Evolutionary conservation across 768 basidiomycete species (phyloP), one percentile per base, ranked within the genome.

Genomic region (Amanita rimosa): DNA sequence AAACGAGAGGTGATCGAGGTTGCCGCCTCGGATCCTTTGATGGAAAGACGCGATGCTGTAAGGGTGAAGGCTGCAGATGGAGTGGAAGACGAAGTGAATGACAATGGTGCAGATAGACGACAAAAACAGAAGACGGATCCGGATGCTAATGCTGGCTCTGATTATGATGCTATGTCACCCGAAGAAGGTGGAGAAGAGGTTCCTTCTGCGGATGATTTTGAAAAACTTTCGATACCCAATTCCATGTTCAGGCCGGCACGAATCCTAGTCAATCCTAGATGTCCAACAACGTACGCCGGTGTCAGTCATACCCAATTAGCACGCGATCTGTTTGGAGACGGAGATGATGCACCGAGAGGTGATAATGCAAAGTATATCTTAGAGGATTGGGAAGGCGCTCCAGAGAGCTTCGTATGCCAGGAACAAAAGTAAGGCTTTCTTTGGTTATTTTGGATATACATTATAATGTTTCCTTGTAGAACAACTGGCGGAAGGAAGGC

Each of bases 361-460:
- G 69, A 67, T 13, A 66, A 70, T 22, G 75, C 74, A 40, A 91
- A 85, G 63, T 95, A 97, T 64, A 75, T 88, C 0, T 64, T 98
- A 46, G 89, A 93, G 40, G 91, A 96, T 60, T 98, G 94, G 94
- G 85, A 91, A 48, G 88, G 90, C 22, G 91, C 96, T 4, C 96
- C 96, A 0, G 94, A 97, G 62, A 91, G 86, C 54, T 99, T 96
- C 65, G 94, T 97, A 5, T 99, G 96, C 60, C 96, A 98, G 67
- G 96, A 99, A 64, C 89, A 91, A 63, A 76, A 75, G 86, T 86
- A 48, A 42, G 78, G 60, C 19, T 53, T 16, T 19, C 6, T 33
- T 17, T 35, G 16, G 24, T 51, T 48, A 38, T 50, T 40, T 8
- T 41, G 39, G 31, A 44, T 5, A 21, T 39, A 45, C 13, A 8